A percentile compares a stretch with the other conserved stretches of the same genome.
Evolutionary conservation across 371 early-diverging fungal species (phyloP).

Genomic region (Mortierella sp.): DNA sequence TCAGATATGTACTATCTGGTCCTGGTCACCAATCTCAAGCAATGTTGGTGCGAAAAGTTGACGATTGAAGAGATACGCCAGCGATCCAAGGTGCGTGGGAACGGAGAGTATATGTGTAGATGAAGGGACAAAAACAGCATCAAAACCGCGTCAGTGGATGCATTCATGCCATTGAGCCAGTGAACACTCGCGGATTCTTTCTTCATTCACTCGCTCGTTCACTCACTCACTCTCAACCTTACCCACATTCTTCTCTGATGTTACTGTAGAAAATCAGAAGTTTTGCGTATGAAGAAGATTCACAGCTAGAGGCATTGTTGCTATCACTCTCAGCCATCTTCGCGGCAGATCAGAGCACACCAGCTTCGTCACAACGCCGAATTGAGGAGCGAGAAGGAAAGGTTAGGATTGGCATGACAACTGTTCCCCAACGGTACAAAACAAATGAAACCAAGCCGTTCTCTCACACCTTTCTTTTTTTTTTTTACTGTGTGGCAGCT

Average conservation of each 20-base stretch:
- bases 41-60: slow-evolving; percentile 44
- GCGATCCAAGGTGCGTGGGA: slow-evolving; percentile 31
- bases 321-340: slow-evolving; percentile 34
- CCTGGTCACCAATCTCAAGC: slow-evolving; percentile 43
- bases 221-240: too few relatives aligned
- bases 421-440: neutral
- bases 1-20: slow-evolving; percentile 35
- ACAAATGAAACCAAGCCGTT: neutral
- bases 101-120: too few relatives aligned
- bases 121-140: too few relatives aligned
- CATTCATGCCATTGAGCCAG: too few relatives aligned
- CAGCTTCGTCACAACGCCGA: neutral
- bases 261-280: slow-evolving; percentile 34
- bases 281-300: slow-evolving; percentile 49
- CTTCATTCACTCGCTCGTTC: neutral
- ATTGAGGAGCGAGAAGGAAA: slow-evolving; percentile 8
- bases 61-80: slow-evolving; percentile 31
- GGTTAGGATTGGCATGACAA: slow-evolving; percentile 15
- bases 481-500: too few relatives aligned
- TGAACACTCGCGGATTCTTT: too few relatives aligned
- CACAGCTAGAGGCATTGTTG: slow-evolving; percentile 39
- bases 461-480: too few relatives aligned
- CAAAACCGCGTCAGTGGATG: too few relatives aligned
- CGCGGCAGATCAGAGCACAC: neutral
- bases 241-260: neutral